Evolutionary conservation across 2,329 filamentous ascomycete species (phyloP), one percentile per base, ranked within the genome.

Genomic region (Bipolaris gigantea): DNA sequence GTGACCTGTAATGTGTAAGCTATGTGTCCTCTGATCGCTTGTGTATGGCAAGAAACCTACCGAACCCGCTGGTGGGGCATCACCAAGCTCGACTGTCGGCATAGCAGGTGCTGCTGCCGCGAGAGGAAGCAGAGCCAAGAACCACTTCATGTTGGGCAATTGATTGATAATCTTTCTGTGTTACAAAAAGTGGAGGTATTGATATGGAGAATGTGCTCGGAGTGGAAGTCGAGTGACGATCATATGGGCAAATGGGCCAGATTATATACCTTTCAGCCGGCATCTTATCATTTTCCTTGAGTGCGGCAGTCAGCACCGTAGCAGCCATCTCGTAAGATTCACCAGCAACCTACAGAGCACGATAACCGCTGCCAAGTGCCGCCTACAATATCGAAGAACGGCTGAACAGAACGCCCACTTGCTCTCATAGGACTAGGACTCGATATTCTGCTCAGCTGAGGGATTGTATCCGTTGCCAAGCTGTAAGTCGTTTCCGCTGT

Each of bases 61-160:
- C 63, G 64, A 59, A 39, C 70, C 67, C 42, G 67, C 52, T 23
- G 65, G 66, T 9, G 69, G 69, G 43, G 65, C 70, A 36, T 69
- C 66, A 45, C 64, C 69, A 21, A 66, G 48, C 40, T 62, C 45
- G 16, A 60, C 25, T 19, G 51, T 58, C 27, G 64, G 62, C 16
- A 62, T 44, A 32, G 57, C 60, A 43, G 67, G 65, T 21, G 60
- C 61, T 36, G 69, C 72, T 58, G 68, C 67, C 40, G 64, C 70
- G 43, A 73, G 52, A 21, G 73, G 68, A 48, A 68, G 54, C 57
- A 75, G 59, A 66, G 69, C 66, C 53, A 66, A 48, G 54, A 73
- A 65, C 67, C 69, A 73, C 70, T 74, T 74, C 73, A 75, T 75
- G 43, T 60, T 73, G 64, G 65, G 56, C 55, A 48, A 60, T 40